Percentiles rank a stretch among this genome's conserved stretches.
phyloP scores from a whole-genome alignment of 305 asterid genomes.

The Fraxinus velutina region DNA sequence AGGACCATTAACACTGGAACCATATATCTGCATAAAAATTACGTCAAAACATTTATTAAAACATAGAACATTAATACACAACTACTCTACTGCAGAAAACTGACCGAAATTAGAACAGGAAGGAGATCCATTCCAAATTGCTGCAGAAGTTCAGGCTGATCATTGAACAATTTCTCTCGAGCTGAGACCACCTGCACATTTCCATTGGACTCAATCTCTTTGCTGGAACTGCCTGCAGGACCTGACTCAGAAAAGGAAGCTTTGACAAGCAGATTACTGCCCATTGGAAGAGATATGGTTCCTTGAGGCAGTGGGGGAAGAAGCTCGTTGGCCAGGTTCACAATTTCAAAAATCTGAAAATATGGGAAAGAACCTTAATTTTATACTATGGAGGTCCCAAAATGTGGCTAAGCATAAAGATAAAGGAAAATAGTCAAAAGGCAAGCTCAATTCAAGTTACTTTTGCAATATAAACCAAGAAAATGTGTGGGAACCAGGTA shows the following conservation, averaged over 20 bases:
- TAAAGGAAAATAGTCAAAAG: not conserved
- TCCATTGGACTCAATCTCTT: slow-evolving; percentile 62
- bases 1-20: slow-evolving; percentile 95
- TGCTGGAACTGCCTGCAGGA: slow-evolving; percentile 61
- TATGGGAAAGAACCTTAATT: not conserved
- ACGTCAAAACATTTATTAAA: slow-evolving; percentile 4
- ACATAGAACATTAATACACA: slow-evolving; percentile 3
- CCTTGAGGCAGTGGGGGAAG: slow-evolving; percentile 97
- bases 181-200: slow-evolving; percentile 55
- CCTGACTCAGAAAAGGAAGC: slow-evolving; percentile 62
- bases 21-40: slow-evolving; percentile 66
- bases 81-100: slow-evolving; percentile 16
- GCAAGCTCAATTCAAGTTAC: not conserved
- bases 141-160: slow-evolving; percentile 92
- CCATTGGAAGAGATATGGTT: slow-evolving; percentile 74
- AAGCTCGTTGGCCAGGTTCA: slow-evolving; percentile 97
- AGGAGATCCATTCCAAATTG: slow-evolving; percentile 95
- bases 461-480: not conserved
- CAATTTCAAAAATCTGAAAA: slow-evolving; percentile 85
- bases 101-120: slow-evolving; percentile 86
- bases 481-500: slow-evolving; percentile 3
- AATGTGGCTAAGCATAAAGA: not conserved
- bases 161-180: slow-evolving; percentile 77
- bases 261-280: slow-evolving; percentile 54
- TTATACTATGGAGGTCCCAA: not conserved